These are phyloP conservation scores for Cladosporium cucumerinum DNA, from an alignment of 2,329 filamentous ascomycete species.

Conservation along the genomic window DNA sequence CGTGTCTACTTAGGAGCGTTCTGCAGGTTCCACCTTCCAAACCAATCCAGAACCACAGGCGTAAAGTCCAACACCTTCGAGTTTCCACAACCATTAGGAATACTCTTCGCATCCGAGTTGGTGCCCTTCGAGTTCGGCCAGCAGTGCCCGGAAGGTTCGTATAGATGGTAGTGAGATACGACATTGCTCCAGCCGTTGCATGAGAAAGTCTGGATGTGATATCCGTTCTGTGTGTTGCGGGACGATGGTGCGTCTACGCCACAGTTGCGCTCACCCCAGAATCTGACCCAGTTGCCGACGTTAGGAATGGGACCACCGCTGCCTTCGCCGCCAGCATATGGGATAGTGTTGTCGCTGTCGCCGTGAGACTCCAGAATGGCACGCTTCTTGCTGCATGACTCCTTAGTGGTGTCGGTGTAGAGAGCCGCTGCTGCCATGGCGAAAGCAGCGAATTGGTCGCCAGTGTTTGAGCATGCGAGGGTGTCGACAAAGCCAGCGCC, in stretches of 20 bases:
- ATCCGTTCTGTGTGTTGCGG: constrained; percentile 26
- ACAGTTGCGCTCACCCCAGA: constrained; percentile 39
- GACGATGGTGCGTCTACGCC: constrained; percentile 25
- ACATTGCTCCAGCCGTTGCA: constrained; percentile 32
- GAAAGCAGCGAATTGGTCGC: constrained; percentile 49
- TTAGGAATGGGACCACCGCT: constrained; percentile 20
- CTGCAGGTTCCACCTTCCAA: constrained; percentile 24
- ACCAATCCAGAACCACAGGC: constrained; percentile 29
- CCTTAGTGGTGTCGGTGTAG: constrained; percentile 36
- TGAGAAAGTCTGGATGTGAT: constrained; percentile 33
- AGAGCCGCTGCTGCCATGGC: constrained; percentile 48
- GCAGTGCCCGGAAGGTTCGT: constrained; percentile 38
- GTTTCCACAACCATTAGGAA: constrained; percentile 17
- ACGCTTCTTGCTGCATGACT: constrained; percentile 27
- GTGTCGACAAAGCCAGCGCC: constrained; percentile 49
- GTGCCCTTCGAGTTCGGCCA: constrained; percentile 36
- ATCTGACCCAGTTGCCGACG: constrained; percentile 35
- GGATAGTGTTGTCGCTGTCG: constrained; percentile 38
- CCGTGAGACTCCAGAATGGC: constrained; percentile 46
- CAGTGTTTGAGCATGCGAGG: constrained; percentile 45
- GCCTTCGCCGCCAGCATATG: constrained; percentile 36
- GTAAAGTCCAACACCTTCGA: constrained; percentile 25
- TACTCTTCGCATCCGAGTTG: constrained; percentile 25
- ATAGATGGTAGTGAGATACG: constrained; percentile 40
- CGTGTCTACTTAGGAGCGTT: constrained; percentile 20